Evolutionary conservation across 2,329 filamentous ascomycete species (phyloP).

Genomic region (Apiospora marii): DNA sequence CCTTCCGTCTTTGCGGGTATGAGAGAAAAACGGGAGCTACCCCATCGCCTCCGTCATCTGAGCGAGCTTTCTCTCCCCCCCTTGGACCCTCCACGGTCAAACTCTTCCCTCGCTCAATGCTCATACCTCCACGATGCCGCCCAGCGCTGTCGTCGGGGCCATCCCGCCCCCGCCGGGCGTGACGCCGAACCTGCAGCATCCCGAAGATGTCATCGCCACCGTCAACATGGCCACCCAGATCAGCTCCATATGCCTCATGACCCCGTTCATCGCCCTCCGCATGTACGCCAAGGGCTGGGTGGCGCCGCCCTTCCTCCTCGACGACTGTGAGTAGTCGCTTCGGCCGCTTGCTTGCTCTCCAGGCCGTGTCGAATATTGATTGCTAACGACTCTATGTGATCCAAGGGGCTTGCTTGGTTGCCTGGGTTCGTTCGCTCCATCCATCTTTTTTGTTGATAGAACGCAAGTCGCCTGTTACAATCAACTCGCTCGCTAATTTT

Average conservation of each 20-base stretch:
- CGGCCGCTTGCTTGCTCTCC: not conserved
- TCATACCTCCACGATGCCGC: not conserved
- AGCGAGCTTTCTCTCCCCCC: too few species aligned
- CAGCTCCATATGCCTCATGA: not conserved
- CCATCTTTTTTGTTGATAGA: too few species aligned
- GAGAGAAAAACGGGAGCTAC: too few species aligned
- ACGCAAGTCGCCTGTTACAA: too few species aligned
- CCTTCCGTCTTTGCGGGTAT: too few species aligned
- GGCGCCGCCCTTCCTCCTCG: slow-evolving; percentile 15
- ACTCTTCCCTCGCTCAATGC: not conserved
- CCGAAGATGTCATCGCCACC: slow-evolving; percentile 9
- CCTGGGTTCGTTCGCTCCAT: not conserved
- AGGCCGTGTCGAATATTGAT: not conserved
- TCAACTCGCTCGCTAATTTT: not conserved
- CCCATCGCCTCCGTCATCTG: too few species aligned
- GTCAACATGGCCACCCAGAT: slow-evolving; percentile 19
- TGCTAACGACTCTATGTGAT: not conserved
- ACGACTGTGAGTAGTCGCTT: slow-evolving; percentile 21
- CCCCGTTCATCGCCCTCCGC: not conserved
- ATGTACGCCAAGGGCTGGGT: not conserved
- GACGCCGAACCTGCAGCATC: slow-evolving; percentile 7
- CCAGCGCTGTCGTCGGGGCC: not conserved
- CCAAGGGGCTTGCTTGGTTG: slow-evolving; percentile 10
- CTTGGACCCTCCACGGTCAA: too few species aligned
- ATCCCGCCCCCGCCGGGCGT: slow-evolving; percentile 5